These are phyloP conservation scores for Cymbopogon citratus DNA, from an alignment of 176 grass and related monocot genomes.

Conservation along the genomic window DNA sequence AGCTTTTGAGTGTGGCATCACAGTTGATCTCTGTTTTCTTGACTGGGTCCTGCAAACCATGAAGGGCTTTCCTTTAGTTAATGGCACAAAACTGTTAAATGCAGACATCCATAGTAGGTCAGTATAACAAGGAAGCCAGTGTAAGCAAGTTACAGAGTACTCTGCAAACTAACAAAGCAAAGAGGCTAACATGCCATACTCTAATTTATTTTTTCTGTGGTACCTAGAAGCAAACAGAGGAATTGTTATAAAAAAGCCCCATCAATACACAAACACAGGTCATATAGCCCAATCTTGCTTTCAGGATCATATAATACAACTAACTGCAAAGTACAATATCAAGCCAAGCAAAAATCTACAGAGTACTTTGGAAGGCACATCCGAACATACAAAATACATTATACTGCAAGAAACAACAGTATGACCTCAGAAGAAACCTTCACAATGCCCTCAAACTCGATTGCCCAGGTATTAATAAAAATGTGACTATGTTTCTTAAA, in stretches of 20 bases:
- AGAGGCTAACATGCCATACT: background rate
- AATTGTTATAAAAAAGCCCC: background rate
- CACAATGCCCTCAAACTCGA: background rate
- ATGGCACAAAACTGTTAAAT: background rate
- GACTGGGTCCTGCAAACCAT: conserved; percentile 55
- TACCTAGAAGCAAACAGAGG: background rate
- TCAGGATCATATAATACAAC: background rate
- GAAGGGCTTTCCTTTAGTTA: background rate
- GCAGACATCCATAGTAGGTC: background rate
- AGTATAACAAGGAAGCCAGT: background rate
- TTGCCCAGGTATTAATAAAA: background rate
- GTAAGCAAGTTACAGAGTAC: background rate
- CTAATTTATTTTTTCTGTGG: background rate
- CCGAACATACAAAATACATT: background rate
- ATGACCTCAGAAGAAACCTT: no score
- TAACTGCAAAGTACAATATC: background rate
- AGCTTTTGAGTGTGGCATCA: conserved; percentile 67
- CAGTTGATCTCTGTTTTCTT: conserved; percentile 66
- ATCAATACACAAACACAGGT: background rate
- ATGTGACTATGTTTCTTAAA: background rate
- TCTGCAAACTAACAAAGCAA: background rate
- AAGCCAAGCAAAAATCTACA: background rate
- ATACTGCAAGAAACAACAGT: background rate
- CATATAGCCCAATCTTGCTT: background rate
- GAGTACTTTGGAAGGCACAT: background rate